Base-by-base conservation (phyloP, 164 flowering plant species). In the Sextonia rubra region DNA sequence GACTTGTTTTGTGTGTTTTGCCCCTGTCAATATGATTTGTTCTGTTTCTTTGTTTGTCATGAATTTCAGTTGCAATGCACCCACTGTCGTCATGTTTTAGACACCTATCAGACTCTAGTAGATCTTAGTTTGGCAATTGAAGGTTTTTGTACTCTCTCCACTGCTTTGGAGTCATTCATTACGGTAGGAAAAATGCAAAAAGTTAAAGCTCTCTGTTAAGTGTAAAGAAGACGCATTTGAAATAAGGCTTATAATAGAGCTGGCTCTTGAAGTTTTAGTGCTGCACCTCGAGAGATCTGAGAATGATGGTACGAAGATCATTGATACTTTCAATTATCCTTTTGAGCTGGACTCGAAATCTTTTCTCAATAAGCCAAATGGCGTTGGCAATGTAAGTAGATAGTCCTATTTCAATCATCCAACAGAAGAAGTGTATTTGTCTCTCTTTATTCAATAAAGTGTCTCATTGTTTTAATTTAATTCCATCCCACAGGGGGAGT, bases 121-220 rank as follows among this genome's bases (percentile, higher is more conserved):
- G 93, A 91, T 77, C 72, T 93, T 73, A 96, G 99, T 80, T 85
- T 96, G 86, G 98, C 88, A 83, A 93, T 93, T 71, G 92, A 89
- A 49, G 87, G 89, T 71, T 91, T 77, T 1, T 85, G 83, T 64
- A 76, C 75, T 61, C 92, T 95, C 49, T 56, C 74, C 18, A 56
- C 79, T 82, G 98, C 99, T 71, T 74, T 95, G n/a, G 73, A 85
- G 30, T 93, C 97, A 18, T 95, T 95, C 71, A 95, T 97, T 23
- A 83, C 85, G 72, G 83, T 88, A 56, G 99, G 93, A 78, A 87
- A 77, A 72, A 86, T 96, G 64, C n/a, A 97, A 88, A 25, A 91
- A 87, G 73, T 70, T 84, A 15, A 9, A 9, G 7, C 80, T 76
- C 25, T 95, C 98, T 84, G 93, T 85, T 56, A 82, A 77, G 23